phyloP scores from a whole-genome alignment of 176 grass and related monocot genomes.

The Hsuehochloa calcarea region DNA sequence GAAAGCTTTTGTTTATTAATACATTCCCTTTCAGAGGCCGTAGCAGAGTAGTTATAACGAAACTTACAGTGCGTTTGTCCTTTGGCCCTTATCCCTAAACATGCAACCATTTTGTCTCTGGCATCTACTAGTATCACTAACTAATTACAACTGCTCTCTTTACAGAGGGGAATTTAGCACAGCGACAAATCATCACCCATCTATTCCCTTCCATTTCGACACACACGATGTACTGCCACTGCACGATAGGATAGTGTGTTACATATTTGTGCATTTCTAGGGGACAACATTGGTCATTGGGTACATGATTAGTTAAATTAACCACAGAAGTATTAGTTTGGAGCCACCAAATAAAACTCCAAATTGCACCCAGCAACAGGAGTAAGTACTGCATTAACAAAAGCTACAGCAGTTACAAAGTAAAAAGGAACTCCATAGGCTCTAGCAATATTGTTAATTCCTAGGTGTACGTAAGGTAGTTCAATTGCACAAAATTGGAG shows the following conservation, averaged over 20 bases:
- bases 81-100: conserved; percentile 72
- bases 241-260: background rate
- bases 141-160: conserved; percentile 33
- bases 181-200: conserved; percentile 41
- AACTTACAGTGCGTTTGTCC: conserved; percentile 47
- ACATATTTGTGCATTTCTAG: background rate
- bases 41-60: conserved; percentile 39
- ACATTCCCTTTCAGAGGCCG: conserved; percentile 15
- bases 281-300: conserved; percentile 34
- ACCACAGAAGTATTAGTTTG: background rate
- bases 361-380: background rate
- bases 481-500: background rate
- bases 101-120: conserved; percentile 42
- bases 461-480: background rate
- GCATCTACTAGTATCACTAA: conserved; percentile 21
- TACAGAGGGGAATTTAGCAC: conserved; percentile 15
- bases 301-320: background rate
- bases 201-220: conserved; percentile 57
- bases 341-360: background rate
- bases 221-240: conserved; percentile 8
- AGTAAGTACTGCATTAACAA: background rate
- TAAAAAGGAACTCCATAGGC: background rate
- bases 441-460: background rate
- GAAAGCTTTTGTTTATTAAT: conserved; percentile 45
- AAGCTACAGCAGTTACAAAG: background rate